Conservation (phyloP, 768 basidiomycete genomes). For the Asterophora lycoperdoides region DNA sequence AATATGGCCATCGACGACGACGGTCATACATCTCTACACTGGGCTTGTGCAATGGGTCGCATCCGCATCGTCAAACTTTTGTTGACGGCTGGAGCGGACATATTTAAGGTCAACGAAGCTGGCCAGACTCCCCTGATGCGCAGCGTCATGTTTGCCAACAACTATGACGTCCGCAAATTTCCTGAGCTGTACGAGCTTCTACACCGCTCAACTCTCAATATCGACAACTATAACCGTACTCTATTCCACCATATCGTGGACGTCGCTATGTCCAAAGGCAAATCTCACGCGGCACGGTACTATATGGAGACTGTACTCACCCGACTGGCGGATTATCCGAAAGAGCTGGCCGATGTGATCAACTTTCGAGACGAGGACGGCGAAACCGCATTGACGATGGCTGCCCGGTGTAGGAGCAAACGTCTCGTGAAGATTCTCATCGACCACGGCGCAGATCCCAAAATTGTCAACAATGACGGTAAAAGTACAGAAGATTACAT, state of each 20-base stretch:
- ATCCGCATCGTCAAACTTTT: conserved; percentile 93
- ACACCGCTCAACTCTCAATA: conserved; percentile 97
- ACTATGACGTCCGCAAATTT: conserved; percentile 98
- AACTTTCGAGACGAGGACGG: conserved; percentile 99
- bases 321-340: conserved; percentile 87
- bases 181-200: conserved; percentile 95
- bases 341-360: conserved; percentile 95
- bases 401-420: conserved; percentile 92
- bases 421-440: conserved; percentile 93
- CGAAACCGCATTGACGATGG: conserved; percentile 95
- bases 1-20: conserved; percentile 98
- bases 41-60: conserved; percentile 99
- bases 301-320: conserved; percentile 96
- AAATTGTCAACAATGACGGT: conserved; percentile 89
- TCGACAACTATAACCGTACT: conserved; percentile 95
- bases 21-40: conserved; percentile 93
- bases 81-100: conserved; percentile 90
- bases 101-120: conserved; percentile 93
- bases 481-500: conserved; percentile 99
- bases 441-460: conserved; percentile 95
- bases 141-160: conserved; percentile 99
- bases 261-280: conserved; percentile 95
- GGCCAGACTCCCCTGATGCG: conserved; percentile 99
- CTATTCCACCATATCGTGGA: conserved; percentile 98
- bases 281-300: conserved; percentile 95